Conservation (phyloP, 1,284 basidiomycete genomes). For the Ceratobasidium sp. region DNA sequence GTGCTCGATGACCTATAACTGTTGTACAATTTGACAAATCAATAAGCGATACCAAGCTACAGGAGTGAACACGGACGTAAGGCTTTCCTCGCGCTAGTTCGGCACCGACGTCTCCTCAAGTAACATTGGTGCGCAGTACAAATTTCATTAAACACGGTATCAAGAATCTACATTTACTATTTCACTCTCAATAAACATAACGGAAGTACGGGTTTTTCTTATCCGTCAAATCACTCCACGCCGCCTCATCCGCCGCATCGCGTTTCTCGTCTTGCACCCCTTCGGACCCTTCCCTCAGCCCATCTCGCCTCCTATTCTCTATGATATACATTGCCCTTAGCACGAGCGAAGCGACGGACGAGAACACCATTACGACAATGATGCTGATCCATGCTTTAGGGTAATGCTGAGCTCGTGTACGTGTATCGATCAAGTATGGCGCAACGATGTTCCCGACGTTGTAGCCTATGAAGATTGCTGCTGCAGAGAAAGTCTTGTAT, state of each 20-base stretch:
- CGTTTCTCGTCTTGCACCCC: conserved; percentile 49
- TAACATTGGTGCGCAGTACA: neutral
- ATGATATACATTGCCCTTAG: conserved; percentile 55
- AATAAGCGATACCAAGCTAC: conserved; percentile 52
- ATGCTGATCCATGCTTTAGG: conserved; percentile 63
- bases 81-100: neutral
- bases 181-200: conserved; percentile 51
- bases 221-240: conserved; percentile 52
- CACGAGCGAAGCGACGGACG: conserved; percentile 54
- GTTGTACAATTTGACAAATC: conserved; percentile 44
- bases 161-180: conserved; percentile 49
- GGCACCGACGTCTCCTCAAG: neutral
- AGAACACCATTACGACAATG: conserved; percentile 59
- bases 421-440: conserved; percentile 54
- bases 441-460: conserved; percentile 59
- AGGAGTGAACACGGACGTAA: neutral
- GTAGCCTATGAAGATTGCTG: conserved; percentile 49
- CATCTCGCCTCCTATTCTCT: conserved; percentile 57
- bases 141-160: neutral
- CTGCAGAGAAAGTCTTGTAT: conserved; percentile 29
- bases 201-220: conserved; percentile 52
- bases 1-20: conserved; percentile 51
- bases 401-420: conserved; percentile 56
- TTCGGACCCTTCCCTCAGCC: neutral
- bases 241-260: conserved; percentile 36